Conservation (phyloP, 169 alveolate genomes). For the Plasmodium vinckei region DNA sequence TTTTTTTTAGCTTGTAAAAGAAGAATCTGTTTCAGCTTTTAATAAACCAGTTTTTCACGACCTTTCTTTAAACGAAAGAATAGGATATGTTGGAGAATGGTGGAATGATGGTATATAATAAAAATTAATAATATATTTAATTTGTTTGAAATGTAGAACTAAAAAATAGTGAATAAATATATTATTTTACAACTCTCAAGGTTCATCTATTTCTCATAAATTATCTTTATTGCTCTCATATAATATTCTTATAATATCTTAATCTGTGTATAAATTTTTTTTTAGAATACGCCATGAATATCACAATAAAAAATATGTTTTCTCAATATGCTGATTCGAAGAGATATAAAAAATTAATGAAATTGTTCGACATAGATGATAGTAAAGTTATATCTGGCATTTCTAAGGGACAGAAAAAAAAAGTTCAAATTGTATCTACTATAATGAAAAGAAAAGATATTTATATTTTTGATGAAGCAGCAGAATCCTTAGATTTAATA, state of each 20-base stretch:
- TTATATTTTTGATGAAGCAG: conserved; percentile 71
- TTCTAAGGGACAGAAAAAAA: conserved; percentile 72
- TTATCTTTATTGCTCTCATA: neutral
- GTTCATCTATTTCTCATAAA: neutral
- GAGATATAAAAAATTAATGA: conserved; percentile 48
- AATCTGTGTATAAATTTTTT: neutral
- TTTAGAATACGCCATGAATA: conserved; percentile 60
- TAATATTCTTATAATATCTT: neutral
- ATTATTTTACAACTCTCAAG: no score
- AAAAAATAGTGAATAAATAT: no score
- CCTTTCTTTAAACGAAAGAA: conserved; percentile 37
- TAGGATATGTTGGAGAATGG: conserved; percentile 75
- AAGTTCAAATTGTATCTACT: conserved; percentile 64
- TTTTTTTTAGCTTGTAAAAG: conserved; percentile 28
- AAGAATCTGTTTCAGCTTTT: conserved; percentile 39
- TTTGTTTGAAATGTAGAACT: no score
- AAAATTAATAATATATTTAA: neutral
- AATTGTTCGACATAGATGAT: conserved; percentile 55
- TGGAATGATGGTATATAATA: conserved; percentile 69
- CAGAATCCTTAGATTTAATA: conserved; percentile 68
- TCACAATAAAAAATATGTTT: conserved; percentile 44
- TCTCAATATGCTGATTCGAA: conserved; percentile 30
- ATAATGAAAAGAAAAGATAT: conserved; percentile 64
- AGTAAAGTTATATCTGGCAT: conserved; percentile 43
- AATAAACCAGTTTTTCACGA: conserved; percentile 66